Evolutionary conservation across 2,329 filamentous ascomycete genomes (phyloP).

Genomic region (Fusarium floridanum): DNA sequence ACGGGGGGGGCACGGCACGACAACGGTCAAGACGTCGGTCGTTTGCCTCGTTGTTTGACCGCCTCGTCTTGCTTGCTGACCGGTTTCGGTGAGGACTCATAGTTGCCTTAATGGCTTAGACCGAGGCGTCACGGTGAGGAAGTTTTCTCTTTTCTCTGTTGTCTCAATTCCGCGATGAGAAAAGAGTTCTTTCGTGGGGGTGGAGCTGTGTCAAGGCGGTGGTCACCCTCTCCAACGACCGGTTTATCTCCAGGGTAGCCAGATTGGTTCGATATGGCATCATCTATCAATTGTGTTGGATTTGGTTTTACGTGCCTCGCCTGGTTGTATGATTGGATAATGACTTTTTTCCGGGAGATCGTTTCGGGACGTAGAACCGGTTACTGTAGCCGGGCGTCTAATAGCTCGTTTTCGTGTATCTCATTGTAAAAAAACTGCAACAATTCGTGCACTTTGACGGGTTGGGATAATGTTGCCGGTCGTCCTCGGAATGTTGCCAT

Average conservation of each 20-base stretch:
- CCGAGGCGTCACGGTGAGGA: neutral
- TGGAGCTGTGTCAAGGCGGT: neutral
- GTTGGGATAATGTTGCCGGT: neutral
- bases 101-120: neutral
- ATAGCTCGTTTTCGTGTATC: neutral
- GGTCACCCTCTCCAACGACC: neutral
- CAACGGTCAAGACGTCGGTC: conserved; percentile 12
- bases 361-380: neutral
- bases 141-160: conserved; percentile 24
- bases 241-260: conserved; percentile 18
- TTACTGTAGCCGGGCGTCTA: neutral
- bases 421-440: too few relatives aligned
- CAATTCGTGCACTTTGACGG: too few relatives aligned
- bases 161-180: conserved; percentile 1
- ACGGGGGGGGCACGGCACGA: neutral
- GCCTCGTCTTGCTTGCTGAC: conserved; percentile 26
- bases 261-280: conserved; percentile 9
- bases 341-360: too few relatives aligned
- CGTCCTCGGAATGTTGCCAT: neutral
- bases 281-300: neutral
- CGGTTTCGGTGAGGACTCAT: conserved; percentile 18
- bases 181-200: neutral
- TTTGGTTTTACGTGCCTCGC: neutral
- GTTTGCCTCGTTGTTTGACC: conserved; percentile 24
- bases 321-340: neutral